Base-by-base conservation (phyloP, 148 eudicot genomes). In the Heliosperma pusillum region DNA sequence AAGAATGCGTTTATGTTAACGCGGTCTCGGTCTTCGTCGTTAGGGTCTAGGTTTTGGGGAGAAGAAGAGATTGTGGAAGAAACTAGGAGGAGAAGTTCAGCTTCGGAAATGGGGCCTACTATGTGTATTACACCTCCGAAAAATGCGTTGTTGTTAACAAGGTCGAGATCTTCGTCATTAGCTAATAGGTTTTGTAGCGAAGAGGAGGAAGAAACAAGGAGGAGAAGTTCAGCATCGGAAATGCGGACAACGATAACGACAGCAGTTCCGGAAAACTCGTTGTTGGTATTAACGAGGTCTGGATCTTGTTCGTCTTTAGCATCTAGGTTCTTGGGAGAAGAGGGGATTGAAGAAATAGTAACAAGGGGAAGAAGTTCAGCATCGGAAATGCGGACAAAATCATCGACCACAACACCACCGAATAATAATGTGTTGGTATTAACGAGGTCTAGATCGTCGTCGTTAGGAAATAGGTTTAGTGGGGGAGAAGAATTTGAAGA, bases 291-390 rank as follows among this genome's bases (percentile, higher is more conserved):
- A 69, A 89, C 96, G 7, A 72, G 98, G 66, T 91, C 89, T 11
- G 87, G 90, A 86, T 93, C 98, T 63, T 93, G 92, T 17, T 97
- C 98, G 27, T n/a, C n/a, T n/a, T 72, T 25, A n/a, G 63, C 30
- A 60, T 45, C 26, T 72, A n/a, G 62, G 26, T 58, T 58, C 22
- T 58, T 19, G 42, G 73, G 72, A 55, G 63, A 76, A 40, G 53
- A 59, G 5, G 66, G 74, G 6, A 26, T 19, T 10, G 74, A 70
- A 12, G 29, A 21, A 13, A 13, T 4, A 13, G 26, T 4, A 10
- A 62, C 2, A 10, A 10, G 30, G 17, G 26, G 26, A 62, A 62
- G 27, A 24, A 62, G 67, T 29, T 63, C 52, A 36, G 47, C 45
- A 10, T 20, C 52, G 20, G 29, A 63, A 63, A 29, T 63, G 1